Base-by-base conservation (phyloP, 495 filamentous ascomycete species). In the Penicillium daleae region DNA sequence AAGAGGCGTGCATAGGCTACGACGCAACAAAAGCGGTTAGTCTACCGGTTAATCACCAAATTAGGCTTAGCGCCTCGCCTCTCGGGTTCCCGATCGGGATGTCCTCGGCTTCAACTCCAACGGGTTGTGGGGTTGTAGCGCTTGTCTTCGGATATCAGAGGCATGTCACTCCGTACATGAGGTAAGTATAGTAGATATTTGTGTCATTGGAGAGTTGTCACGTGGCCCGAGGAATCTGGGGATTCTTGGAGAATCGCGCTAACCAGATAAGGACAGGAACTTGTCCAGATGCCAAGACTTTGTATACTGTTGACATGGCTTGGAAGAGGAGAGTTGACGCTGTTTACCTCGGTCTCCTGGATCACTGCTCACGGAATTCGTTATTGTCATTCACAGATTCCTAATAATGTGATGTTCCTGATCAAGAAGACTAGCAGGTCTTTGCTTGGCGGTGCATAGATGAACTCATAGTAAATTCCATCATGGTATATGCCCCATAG, bases 1-100 rank as follows among this genome's bases (percentile, higher is more conserved):
- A 46, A 46, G 19, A 46, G 63, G 59, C 29, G 24, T 3, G n/a
- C 19, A 33, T 65, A 65, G 63, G 46, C 63, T 65, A 58, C 33
- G 35, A 0, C 0, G 0, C 0, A 15, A 40, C 54, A n/a, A 48
- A 62, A 29, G 21, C 12, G 63, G 63, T 39, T 65, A 65, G 59
- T 1, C 2, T 5, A 0, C 24, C 15, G 42, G 24, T 32, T 31
- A n/a, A 29, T 50, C 5, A 6, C 50, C 27, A 12, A 26, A 59
- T 35, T 0, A 2, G 22, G 61, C 1, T 27, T 56, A 61, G 57
- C 52, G 40, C 26, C 21, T 35, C 32, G n/a, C 58, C 8, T 39
- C 5, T 40, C 57, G 33, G 2, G 10, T 52, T 44, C 44, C 57
- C 22, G 21, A 60, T 31, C n/a, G 7, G 59, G 35, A 51, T 46